Percentiles rank a stretch among this genome's conserved stretches.
phyloP scores from a whole-genome alignment of 2,329 filamentous ascomycete genomes.

The Colletotrichum spinosum region DNA sequence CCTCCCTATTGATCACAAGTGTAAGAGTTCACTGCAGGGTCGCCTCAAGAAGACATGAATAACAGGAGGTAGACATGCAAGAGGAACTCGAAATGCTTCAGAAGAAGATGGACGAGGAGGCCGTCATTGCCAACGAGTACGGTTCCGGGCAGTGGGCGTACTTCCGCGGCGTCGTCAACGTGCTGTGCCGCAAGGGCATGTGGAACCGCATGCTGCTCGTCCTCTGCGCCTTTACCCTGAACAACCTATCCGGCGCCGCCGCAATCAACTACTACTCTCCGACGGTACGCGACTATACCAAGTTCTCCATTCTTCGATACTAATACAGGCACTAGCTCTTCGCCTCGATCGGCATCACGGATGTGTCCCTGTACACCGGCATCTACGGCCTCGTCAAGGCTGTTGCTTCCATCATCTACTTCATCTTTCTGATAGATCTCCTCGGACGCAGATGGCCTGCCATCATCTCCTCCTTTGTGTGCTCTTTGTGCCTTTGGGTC shows the following conservation, averaged over 20 bases:
- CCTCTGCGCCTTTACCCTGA: conserved; percentile 51
- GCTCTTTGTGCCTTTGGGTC: conserved; percentile 61
- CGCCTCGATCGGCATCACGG: conserved; percentile 56
- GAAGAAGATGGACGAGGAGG: conserved; percentile 48
- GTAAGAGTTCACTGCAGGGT: conserved; percentile 32
- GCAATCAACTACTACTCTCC: conserved; percentile 58
- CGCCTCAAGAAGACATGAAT: too few species aligned
- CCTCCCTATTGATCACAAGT: conserved; percentile 53
- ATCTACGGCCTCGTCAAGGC: conserved; percentile 62
- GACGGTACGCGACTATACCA: conserved; percentile 19
- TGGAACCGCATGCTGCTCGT: conserved; percentile 52
- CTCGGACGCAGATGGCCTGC: conserved; percentile 53
- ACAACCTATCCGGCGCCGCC: conserved; percentile 51
- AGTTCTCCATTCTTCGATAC: neutral
- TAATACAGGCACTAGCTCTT: conserved; percentile 39
- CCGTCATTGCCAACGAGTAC: conserved; percentile 45
- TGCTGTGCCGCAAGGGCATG: conserved; percentile 53
- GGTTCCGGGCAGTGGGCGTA: conserved; percentile 48
- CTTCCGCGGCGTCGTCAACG: conserved; percentile 48
- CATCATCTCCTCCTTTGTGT: conserved; percentile 60
- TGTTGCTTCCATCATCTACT: conserved; percentile 54
- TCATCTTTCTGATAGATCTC: conserved; percentile 51
- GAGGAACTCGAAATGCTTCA: conserved; percentile 61
- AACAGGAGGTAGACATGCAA: conserved; percentile 46
- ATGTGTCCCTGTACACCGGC: conserved; percentile 59